Evolutionary conservation across 768 basidiomycete species (phyloP).

Genomic region (Panaeolus papilionaceus): DNA sequence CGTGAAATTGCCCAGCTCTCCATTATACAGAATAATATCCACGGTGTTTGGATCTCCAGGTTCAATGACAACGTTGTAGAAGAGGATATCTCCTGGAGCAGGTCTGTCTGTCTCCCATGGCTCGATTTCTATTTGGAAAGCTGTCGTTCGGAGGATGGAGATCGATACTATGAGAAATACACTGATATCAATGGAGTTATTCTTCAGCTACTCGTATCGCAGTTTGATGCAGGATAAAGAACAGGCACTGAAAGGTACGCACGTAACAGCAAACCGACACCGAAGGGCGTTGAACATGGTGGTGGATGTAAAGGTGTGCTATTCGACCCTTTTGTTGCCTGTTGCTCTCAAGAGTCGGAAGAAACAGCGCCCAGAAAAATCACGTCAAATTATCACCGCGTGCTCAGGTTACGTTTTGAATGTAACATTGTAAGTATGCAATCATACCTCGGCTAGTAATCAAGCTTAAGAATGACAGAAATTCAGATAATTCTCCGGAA

Average conservation of each 20-base stretch:
- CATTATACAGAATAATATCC: background rate
- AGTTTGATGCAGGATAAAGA: background rate
- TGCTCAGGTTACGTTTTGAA: too few relatives aligned
- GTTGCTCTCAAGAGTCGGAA: too few relatives aligned
- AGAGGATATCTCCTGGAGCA: background rate
- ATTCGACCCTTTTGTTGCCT: too few relatives aligned
- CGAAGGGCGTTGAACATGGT: background rate
- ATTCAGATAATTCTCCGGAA: too few relatives aligned
- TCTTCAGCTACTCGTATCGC: background rate
- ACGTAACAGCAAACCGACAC: background rate
- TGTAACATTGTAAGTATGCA: too few relatives aligned
- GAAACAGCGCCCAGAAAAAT: too few relatives aligned
- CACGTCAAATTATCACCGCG: too few relatives aligned
- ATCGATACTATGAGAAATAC: background rate
- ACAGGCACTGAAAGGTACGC: background rate
- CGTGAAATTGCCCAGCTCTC: background rate
- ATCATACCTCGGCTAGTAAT: too few relatives aligned
- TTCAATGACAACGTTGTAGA: background rate
- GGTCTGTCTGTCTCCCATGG: constrained; percentile 11
- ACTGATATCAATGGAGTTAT: background rate
- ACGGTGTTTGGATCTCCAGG: background rate
- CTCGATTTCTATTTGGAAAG: background rate
- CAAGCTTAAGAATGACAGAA: too few relatives aligned
- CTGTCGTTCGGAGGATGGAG: background rate
- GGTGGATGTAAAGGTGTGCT: background rate